Percentiles rank a stretch among this genome's conserved stretches.
These are phyloP conservation scores for Picochlorum sp. DNA, from an alignment of 139 green algal species.

Conservation along the genomic window DNA sequence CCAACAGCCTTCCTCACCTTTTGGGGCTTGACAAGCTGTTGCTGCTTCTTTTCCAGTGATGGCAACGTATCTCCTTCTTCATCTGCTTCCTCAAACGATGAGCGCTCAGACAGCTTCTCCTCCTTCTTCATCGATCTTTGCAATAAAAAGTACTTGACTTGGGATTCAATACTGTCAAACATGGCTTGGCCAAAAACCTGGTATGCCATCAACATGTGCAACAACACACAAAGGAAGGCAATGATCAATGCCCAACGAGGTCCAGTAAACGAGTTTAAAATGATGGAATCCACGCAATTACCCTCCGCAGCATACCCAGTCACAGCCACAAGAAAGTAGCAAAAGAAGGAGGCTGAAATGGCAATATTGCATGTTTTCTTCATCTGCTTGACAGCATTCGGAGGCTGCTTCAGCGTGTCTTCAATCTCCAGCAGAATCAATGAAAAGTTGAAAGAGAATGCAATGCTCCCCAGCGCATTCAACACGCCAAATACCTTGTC, in stretches of 20 bases:
- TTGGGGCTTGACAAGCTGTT: not conserved
- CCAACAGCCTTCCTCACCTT: not conserved
- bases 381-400: slow-evolving; percentile 23
- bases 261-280: slow-evolving; percentile 19
- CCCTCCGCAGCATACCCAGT: slow-evolving; percentile 30
- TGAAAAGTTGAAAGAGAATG: slow-evolving; percentile 23
- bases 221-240: slow-evolving; percentile 27
- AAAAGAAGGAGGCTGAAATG: slow-evolving; percentile 19
- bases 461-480: slow-evolving; percentile 27
- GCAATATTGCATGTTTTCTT: slow-evolving; percentile 13
- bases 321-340: slow-evolving; percentile 30
- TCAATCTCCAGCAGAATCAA: slow-evolving; percentile 16
- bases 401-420: slow-evolving; percentile 32
- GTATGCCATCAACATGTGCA: slow-evolving; percentile 30
- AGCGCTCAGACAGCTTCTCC: not conserved
- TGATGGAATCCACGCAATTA: slow-evolving; percentile 22
- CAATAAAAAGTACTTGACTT: not conserved
- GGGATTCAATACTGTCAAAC: slow-evolving; percentile 19
- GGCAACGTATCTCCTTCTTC: slow-evolving; percentile 1
- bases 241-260: slow-evolving; percentile 19
- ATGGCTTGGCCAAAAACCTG: slow-evolving; percentile 32
- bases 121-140: not conserved
- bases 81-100: not conserved
- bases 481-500: slow-evolving; percentile 25
- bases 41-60: not conserved